Conservation (phyloP, 208 protist genomes). For the Novymonas esmeraldas region DNA sequence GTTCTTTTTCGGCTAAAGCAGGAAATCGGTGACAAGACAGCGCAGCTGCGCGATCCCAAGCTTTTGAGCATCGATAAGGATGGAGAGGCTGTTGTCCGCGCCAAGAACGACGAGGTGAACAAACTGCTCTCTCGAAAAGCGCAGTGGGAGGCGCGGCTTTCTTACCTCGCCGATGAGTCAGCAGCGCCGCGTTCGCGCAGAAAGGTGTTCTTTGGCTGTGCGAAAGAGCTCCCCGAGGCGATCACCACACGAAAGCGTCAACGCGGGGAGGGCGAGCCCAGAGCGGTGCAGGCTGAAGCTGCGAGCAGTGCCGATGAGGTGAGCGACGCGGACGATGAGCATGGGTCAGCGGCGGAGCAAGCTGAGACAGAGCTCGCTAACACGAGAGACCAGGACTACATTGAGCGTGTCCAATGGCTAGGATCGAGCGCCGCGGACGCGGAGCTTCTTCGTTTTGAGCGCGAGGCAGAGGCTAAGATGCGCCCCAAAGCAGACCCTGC, state of each 20-base stretch:
- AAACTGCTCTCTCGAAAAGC: slow-evolving; percentile 60
- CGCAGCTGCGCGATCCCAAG: slow-evolving; percentile 50
- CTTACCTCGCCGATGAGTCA: slow-evolving; percentile 27
- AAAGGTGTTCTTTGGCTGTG: slow-evolving; percentile 82
- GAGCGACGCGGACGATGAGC: neutral
- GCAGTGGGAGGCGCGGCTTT: slow-evolving; percentile 63
- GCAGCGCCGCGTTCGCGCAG: slow-evolving; percentile 3
- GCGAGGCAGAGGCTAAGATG: slow-evolving; percentile 29
- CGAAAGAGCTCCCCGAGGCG: slow-evolving; percentile 72
- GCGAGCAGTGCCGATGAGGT: slow-evolving; percentile 10
- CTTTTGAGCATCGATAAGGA: slow-evolving; percentile 75
- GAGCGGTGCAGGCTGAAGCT: neutral
- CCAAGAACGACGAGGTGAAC: slow-evolving; percentile 84
- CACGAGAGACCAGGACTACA: slow-evolving; percentile 15
- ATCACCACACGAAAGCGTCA: slow-evolving; percentile 19
- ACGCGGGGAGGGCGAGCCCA: neutral
- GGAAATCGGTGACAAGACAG: slow-evolving; percentile 78
- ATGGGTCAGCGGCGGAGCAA: neutral
- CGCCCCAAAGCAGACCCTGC: slow-evolving; percentile 1
- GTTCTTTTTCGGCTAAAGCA: slow-evolving; percentile 69
- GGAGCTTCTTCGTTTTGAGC: slow-evolving; percentile 34
- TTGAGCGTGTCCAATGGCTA: slow-evolving; percentile 31
- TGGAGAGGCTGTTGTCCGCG: slow-evolving; percentile 68
- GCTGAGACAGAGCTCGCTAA: slow-evolving; percentile 1
- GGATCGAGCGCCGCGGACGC: slow-evolving; percentile 17